Evolutionary conservation across 2,329 filamentous ascomycete genomes (phyloP).

Genomic region (Colletotrichum lentis): DNA sequence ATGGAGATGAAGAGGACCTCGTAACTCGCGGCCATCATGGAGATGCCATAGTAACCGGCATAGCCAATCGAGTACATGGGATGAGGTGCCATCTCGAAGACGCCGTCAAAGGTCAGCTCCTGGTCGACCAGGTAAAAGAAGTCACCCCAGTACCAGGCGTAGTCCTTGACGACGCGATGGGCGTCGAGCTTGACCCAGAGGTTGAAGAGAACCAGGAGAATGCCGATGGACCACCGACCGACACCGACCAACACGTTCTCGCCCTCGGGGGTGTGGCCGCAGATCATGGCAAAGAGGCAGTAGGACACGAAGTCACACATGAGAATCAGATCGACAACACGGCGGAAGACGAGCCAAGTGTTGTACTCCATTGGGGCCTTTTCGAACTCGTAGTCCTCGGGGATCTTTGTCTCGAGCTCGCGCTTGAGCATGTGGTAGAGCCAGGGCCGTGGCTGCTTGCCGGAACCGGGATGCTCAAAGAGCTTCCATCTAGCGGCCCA

Average conservation of each 20-base stretch:
- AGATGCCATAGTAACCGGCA: slow-evolving; percentile 97
- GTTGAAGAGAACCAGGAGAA: slow-evolving; percentile 88
- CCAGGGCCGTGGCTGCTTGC: slow-evolving; percentile 81
- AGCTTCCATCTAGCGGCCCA: slow-evolving; percentile 89
- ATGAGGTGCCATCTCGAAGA: slow-evolving; percentile 98
- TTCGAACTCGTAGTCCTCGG: slow-evolving; percentile 91
- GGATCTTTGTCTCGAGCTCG: slow-evolving; percentile 94
- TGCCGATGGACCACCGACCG: slow-evolving; percentile 80
- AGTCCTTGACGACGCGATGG: slow-evolving; percentile 97
- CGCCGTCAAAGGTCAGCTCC: slow-evolving; percentile 95
- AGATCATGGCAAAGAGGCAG: slow-evolving; percentile 92
- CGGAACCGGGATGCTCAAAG: slow-evolving; percentile 84
- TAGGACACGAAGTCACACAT: slow-evolving; percentile 99
- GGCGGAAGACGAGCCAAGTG: slow-evolving; percentile 95
- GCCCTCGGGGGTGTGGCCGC: slow-evolving; percentile 75
- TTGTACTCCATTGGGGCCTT: slow-evolving; percentile 97
- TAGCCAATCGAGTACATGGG: slow-evolving; percentile 99
- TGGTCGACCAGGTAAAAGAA: slow-evolving; percentile 99
- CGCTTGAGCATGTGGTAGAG: slow-evolving; percentile 85
- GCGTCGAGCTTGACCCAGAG: slow-evolving; percentile 98
- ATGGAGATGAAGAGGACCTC: slow-evolving; percentile 97
- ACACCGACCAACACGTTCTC: slow-evolving; percentile 75
- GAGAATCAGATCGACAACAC: slow-evolving; percentile 93
- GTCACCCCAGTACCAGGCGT: slow-evolving; percentile 99
- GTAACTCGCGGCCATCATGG: slow-evolving; percentile 97